Evolutionary conservation across 1,139 yeast species (phyloP), one percentile per base, ranked within the genome.

Genomic region (Diutina pseudorugosa): DNA sequence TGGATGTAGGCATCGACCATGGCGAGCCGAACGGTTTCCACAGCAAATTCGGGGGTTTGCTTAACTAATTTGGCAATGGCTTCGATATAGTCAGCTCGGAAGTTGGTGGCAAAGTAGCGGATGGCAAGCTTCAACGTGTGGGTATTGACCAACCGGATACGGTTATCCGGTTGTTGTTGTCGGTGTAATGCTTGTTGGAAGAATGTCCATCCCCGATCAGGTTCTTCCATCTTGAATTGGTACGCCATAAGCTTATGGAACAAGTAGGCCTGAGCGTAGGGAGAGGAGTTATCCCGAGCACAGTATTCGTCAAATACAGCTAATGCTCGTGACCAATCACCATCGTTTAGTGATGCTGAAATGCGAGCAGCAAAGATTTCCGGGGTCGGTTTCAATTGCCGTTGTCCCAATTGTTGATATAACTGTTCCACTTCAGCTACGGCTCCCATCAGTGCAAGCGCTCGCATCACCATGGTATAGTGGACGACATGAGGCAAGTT

Each of bases 381-480:
- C 16, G 75, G 68, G 5, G 72, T 71, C 1, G 89, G 86, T 3
- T 57, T 58, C 58, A 81, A 67, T 0, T 74, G 71, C 54, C 85
- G 70, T 54, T 70, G 65, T 14, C 69, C 53, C 51, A 79, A 64
- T 56, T 78, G 81, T 1, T 70, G 65, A 65, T 73, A 80, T 18
- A 87, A 69, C 52, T 69, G 67, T 44, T 80, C 76, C 12, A 84
- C 77, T 55, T 81, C 76, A 14, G 72, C 72, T 3, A 67, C 62
- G 30, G 83, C 80, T 0, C 89, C 89, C 50, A 79, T 66, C 8
- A 66, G 61, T 0, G 88, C 81, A 55, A 87, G 68, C 0, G 89
- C 82, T 53, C 71, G 68, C 79, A 89, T 80, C 4, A 85, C 81
- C 41, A 81, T 74, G 3, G 79, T 74, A 61, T 85, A 86, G 61